Percentiles rank a stretch among this genome's conserved stretches.
phyloP scores from a whole-genome alignment of 257 asterid genomes.

The Rubia yunnanensis region DNA sequence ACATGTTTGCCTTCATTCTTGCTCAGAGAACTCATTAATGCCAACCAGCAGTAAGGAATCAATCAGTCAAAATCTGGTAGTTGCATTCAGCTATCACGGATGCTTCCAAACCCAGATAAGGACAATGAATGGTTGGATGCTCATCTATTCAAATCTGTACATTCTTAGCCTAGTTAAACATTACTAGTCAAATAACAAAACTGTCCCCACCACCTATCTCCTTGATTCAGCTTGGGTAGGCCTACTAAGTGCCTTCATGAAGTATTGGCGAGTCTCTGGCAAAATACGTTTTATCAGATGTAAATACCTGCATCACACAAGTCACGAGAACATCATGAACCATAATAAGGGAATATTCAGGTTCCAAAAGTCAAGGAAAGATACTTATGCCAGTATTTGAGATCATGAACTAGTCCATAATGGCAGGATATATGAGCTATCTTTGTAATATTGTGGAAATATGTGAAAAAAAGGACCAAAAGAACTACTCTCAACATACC shows the following conservation, averaged over 20 bases:
- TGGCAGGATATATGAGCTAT: neutral
- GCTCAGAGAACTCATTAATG: conserved; percentile 1
- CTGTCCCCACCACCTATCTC: conserved; percentile 28
- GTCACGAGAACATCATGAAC: neutral
- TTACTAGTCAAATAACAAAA: conserved; percentile 42
- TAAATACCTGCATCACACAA: conserved; percentile 45
- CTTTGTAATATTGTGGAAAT: neutral
- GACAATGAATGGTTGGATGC: conserved; percentile 28
- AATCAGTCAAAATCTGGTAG: conserved; percentile 17
- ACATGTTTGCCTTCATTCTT: neutral
- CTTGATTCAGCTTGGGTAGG: conserved; percentile 44
- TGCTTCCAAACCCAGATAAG: conserved; percentile 31
- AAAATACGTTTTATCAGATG: conserved; percentile 62
- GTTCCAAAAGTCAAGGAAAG: neutral
- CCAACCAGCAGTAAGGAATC: conserved; percentile 11
- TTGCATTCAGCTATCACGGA: conserved; percentile 16
- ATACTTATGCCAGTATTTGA: neutral
- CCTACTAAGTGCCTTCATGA: conserved; percentile 50
- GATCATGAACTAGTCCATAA: neutral
- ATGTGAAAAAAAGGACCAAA: neutral
- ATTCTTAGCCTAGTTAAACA: conserved; percentile 28
- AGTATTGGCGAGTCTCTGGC: conserved; percentile 77
- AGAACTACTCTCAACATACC: conserved; percentile 31
- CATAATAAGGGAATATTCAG: neutral
- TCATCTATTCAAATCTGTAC: conserved; percentile 39